Evolutionary conservation across 257 asterid species (phyloP), one percentile per base, ranked within the genome.

Genomic region (Salvia hispanica): DNA sequence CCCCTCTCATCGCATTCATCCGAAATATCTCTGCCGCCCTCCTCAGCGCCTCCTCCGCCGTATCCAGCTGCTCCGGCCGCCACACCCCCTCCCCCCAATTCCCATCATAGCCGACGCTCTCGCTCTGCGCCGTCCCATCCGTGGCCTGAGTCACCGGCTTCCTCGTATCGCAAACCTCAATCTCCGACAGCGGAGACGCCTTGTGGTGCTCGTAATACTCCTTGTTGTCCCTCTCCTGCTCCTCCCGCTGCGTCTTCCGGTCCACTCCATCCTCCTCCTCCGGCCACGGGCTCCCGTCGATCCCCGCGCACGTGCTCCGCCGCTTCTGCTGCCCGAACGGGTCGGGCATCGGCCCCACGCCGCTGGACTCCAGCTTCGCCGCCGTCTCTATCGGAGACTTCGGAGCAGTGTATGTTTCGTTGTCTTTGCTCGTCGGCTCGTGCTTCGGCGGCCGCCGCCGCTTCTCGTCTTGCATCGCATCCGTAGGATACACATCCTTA

Each of bases 1-100:
- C 95, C 1, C 98, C 98, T 47, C 96, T 78, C 70, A 37, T 37
- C 3, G 91, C 92, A 25, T 79, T 88, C 75, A 25, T 6, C 66
- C 56, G 67, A 63, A 85, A 90, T 15, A 86, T 78, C 84, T 85
- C 88, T 76, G 43, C 56, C 42, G 95, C 96, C 56, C 93, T 56
- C 7, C 76, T 64, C 1, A 92, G 86, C 8, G 96, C 50, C 3
- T 90, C 97, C 78, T 90, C 98, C 1, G 96, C 97, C 1, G 86
- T 76, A 6, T 83, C 95, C 78, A 84, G 40, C 83, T 92, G 96
- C 85, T 90, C 97, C 68, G 96, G 87, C 69, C 82, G 62, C 89
- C 89, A 92, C 66, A 75, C 33, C 1, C 66, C 7, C 0, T 5
- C 13, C 15, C 68, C 76, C 7, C 71, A 86, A n/a, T 51, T 67